These are phyloP conservation scores for Jaltomata sinuosa DNA, from an alignment of 257 asterid genomes.

Conservation along the genomic window DNA sequence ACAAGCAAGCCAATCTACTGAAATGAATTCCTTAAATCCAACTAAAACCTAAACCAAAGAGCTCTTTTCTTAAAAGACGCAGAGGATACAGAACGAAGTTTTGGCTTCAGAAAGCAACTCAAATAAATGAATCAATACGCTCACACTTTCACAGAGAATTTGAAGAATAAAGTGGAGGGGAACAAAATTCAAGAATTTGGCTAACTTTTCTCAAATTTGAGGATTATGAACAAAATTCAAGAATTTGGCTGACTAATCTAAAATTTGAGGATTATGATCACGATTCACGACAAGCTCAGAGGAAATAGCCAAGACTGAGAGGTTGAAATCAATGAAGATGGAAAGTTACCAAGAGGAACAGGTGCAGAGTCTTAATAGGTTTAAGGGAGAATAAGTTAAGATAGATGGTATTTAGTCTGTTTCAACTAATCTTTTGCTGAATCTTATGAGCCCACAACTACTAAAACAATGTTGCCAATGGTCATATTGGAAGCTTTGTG, in stretches of 20 bases:
- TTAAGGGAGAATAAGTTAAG: neutral
- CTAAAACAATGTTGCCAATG: neutral
- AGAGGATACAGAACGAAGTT: neutral
- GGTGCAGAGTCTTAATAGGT: neutral
- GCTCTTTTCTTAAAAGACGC: neutral
- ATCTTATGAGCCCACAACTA: neutral
- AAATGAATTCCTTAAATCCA: neutral
- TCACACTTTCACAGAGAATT: neutral
- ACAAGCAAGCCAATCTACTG: neutral
- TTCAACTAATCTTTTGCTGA: neutral
- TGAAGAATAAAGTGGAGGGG: neutral
- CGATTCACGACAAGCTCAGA: neutral
- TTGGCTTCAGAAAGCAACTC: neutral
- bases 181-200: neutral
- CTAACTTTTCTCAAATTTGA: neutral
- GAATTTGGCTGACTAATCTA: no score
- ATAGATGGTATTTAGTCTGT: no score
- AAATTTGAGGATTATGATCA: no score
- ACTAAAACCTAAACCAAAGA: neutral
- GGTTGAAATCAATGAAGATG: neutral
- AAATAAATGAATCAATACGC: neutral
- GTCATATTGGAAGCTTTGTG: neutral
- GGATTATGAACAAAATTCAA: neutral
- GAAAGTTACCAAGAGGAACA: neutral
- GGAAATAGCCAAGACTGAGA: neutral